Evolutionary conservation across 352 stramenopile genomes (phyloP), one percentile per base, ranked within the genome.

Genomic region (Phytopythium aichiense): DNA sequence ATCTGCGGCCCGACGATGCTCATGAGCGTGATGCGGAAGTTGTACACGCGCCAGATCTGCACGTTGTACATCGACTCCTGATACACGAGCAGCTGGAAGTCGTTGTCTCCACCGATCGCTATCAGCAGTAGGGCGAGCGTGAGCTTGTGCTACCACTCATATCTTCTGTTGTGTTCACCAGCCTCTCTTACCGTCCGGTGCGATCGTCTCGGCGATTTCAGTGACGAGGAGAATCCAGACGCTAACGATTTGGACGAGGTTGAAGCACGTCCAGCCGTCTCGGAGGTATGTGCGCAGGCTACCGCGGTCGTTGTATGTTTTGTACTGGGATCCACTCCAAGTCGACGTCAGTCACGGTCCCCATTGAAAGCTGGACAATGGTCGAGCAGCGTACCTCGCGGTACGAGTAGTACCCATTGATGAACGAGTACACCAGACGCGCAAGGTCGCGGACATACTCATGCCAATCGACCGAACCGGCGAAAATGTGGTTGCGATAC

Each of bases 241-340:
- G 46, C 80, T 90, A 15, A 60, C 42, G 61, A 93, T 90, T 48
- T 89, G 84, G 4, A 93, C 54, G 20, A 89, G 56, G 50, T 93
- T 81, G 48, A 91, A 93, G 67, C 73, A 87, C 53, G 89, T 93
- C 84, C 84, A 93, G 13, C 79, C 79, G 49, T 93, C 81, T 43
- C 74, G 66, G 7, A 91, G 74, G 54, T 93, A 93, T 1, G 72
- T 64, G 11, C 75, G 72, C 31, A 91, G 57, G 31, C 73, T 87
- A 13, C 79, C 79, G 23, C 71, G 66, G 42, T 91, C 79, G 49
- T 68, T 42, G 48, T 81, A 91, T 23, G 76, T 53, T 68, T 70
- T 66, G 45, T 65, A 73, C 71, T 75, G 25, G n/a, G 28, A 46
- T 2, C 51, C 1, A 9, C 22, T 8, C 16, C 38, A 61, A 25